These are phyloP conservation scores for Zostera marina DNA, from an alignment of 116 monocot species.

Conservation along the genomic window DNA sequence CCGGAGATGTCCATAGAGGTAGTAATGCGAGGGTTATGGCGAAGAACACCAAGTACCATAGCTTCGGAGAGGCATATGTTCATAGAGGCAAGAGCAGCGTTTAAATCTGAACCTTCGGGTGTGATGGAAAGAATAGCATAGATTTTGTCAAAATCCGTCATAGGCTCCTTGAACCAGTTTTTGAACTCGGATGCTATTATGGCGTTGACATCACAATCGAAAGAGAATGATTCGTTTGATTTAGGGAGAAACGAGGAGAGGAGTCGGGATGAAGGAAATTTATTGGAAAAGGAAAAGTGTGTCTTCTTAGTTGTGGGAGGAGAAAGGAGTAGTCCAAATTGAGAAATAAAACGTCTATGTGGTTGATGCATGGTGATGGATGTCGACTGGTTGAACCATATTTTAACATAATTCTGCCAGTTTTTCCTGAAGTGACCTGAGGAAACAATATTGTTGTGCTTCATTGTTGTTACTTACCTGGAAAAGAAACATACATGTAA, in stretches of 20 bases:
- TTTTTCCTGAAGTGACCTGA: neutral
- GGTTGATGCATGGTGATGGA: too few species aligned
- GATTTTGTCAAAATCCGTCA: conserved; percentile 30
- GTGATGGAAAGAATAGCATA: conserved; percentile 30
- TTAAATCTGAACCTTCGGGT: conserved; percentile 21
- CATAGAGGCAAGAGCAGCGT: conserved; percentile 32
- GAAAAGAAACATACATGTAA: too few species aligned
- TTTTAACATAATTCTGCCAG: too few species aligned
- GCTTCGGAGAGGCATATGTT: conserved; percentile 27
- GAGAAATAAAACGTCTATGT: neutral
- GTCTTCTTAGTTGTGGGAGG: neutral
- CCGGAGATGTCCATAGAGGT: neutral
- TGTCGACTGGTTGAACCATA: conserved; percentile 17
- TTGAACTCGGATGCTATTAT: conserved; percentile 21
- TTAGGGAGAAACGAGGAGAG: neutral
- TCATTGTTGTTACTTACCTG: conserved; percentile 1
- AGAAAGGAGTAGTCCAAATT: neutral
- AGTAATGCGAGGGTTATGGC: conserved; percentile 25
- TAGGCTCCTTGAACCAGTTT: conserved; percentile 37
- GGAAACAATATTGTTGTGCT: too few species aligned
- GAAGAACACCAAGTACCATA: conserved; percentile 29
- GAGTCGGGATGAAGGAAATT: neutral
- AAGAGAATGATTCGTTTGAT: neutral
- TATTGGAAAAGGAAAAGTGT: neutral
- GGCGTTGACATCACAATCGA: conserved; percentile 3